These are phyloP conservation scores for Brassica carinata DNA, from an alignment of 345 rosid genomes.

Conservation along the genomic window DNA sequence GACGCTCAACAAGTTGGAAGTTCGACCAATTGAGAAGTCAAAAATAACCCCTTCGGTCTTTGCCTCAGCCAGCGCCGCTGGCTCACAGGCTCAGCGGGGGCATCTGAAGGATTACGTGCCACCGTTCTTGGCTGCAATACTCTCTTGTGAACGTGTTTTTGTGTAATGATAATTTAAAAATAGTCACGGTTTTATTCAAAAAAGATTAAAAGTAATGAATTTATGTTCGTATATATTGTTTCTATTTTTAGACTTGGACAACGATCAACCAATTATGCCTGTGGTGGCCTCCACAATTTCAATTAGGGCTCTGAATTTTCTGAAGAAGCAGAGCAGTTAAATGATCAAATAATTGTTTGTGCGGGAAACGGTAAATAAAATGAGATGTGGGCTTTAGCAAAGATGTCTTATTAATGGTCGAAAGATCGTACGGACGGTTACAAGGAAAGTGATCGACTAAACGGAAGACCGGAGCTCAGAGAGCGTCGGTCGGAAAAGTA, in stretches of 20 bases:
- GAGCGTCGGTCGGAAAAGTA: too few relatives aligned
- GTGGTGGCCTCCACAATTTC: not conserved
- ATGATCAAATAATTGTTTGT: not conserved
- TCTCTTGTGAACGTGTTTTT: not conserved
- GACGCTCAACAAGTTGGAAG: slow-evolving; percentile 26
- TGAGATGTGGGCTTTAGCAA: too few relatives aligned
- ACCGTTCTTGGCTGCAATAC: slow-evolving; percentile 5
- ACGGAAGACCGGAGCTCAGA: too few relatives aligned
- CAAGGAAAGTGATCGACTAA: too few relatives aligned
- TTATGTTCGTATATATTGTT: not conserved
- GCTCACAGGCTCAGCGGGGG: not conserved
- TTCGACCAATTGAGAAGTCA: not conserved
- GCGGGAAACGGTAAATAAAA: too few relatives aligned
- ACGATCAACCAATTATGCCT: not conserved
- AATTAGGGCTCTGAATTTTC: not conserved
- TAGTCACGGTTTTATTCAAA: not conserved
- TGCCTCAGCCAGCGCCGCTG: not conserved
- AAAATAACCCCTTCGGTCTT: not conserved
- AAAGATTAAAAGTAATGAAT: not conserved
- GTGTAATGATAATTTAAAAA: not conserved
- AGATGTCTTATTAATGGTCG: too few relatives aligned
- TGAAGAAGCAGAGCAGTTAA: not conserved
- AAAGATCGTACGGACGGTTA: too few relatives aligned
- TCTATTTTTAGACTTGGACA: not conserved
- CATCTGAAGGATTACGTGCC: not conserved